Evolutionary conservation across 2,329 filamentous ascomycete genomes (phyloP).

Genomic region (Ophiostoma sp.): DNA sequence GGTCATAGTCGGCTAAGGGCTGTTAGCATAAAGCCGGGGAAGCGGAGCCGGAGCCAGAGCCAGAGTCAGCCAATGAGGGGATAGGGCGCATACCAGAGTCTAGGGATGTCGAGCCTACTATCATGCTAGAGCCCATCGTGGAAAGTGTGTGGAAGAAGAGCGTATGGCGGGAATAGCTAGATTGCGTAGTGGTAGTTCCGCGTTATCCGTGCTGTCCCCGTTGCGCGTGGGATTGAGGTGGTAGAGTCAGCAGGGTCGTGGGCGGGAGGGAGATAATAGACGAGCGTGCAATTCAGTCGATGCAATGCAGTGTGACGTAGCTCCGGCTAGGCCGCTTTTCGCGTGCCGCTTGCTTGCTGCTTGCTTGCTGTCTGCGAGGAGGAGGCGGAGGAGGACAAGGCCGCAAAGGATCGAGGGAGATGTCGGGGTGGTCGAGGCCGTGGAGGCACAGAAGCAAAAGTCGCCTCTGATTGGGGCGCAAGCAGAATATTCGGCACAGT

Average conservation of each 20-base stretch:
- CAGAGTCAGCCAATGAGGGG: neutral
- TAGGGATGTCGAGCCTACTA: slow-evolving; percentile 26
- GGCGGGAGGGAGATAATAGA: neutral
- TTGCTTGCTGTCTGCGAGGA: neutral
- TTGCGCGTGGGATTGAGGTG: neutral
- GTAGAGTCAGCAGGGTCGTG: neutral
- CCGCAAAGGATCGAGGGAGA: neutral
- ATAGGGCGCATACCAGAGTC: slow-evolving; percentile 25
- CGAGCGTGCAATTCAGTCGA: neutral
- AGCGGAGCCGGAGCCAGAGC: neutral
- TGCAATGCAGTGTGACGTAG: slow-evolving; percentile 1
- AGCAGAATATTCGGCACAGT: neutral
- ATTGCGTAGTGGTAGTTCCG: neutral
- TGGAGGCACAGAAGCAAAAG: neutral
- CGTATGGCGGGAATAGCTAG: neutral
- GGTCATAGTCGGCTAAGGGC: slow-evolving; percentile 44
- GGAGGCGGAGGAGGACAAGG: neutral
- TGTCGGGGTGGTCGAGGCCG: neutral
- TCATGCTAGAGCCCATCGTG: slow-evolving; percentile 25
- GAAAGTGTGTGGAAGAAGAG: neutral
- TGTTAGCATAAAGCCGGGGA: neutral
- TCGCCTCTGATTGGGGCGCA: slow-evolving; percentile 7
- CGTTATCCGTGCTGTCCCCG: neutral
- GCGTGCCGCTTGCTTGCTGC: neutral
- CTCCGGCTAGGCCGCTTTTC: neutral